Evolutionary conservation across 495 filamentous ascomycete species (phyloP).

Genomic region (Rhizodiscina lignyota): DNA sequence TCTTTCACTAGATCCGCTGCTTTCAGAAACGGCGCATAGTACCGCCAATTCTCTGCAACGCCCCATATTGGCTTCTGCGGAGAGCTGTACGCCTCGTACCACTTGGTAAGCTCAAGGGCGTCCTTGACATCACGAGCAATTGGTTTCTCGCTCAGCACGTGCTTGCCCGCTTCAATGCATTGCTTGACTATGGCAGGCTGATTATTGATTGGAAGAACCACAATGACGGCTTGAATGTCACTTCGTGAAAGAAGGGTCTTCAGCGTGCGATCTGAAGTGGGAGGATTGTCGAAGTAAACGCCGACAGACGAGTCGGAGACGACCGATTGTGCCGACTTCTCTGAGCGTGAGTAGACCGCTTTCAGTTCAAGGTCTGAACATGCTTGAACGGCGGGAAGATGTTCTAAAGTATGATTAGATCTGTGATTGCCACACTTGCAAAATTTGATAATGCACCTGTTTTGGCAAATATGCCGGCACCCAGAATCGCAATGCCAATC

Average conservation of each 20-base stretch:
- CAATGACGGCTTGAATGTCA: slow-evolving; percentile 53
- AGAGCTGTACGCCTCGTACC: slow-evolving; percentile 37
- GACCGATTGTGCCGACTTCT: slow-evolving; percentile 31
- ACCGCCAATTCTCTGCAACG: slow-evolving; percentile 68
- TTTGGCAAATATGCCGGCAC: too few relatives aligned
- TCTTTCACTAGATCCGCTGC: slow-evolving; percentile 34
- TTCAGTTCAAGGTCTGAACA: slow-evolving; percentile 14
- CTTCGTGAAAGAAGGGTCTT: slow-evolving; percentile 41
- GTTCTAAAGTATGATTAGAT: too few relatives aligned
- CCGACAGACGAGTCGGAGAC: slow-evolving; percentile 38
- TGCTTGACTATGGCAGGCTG: slow-evolving; percentile 42
- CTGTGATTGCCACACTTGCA: too few relatives aligned
- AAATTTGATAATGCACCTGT: too few relatives aligned
- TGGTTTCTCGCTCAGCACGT: slow-evolving; percentile 73
- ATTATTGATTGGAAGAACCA: slow-evolving; percentile 45
- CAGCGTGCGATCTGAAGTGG: too few relatives aligned
- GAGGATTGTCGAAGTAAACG: slow-evolving; percentile 33
- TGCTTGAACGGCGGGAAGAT: slow-evolving; percentile 32
- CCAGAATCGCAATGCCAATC: slow-evolving; percentile 49
- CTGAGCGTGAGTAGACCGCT: slow-evolving; percentile 26
- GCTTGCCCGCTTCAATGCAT: slow-evolving; percentile 54
- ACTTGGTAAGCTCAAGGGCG: slow-evolving; percentile 43
- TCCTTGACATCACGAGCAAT: slow-evolving; percentile 49
- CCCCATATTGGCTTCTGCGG: slow-evolving; percentile 34
- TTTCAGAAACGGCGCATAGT: slow-evolving; percentile 37